Percentiles rank a stretch among this genome's conserved stretches.
Evolutionary conservation across 2,329 filamentous ascomycete genomes (phyloP).

Genomic region (Aspergillus clavatus): DNA sequence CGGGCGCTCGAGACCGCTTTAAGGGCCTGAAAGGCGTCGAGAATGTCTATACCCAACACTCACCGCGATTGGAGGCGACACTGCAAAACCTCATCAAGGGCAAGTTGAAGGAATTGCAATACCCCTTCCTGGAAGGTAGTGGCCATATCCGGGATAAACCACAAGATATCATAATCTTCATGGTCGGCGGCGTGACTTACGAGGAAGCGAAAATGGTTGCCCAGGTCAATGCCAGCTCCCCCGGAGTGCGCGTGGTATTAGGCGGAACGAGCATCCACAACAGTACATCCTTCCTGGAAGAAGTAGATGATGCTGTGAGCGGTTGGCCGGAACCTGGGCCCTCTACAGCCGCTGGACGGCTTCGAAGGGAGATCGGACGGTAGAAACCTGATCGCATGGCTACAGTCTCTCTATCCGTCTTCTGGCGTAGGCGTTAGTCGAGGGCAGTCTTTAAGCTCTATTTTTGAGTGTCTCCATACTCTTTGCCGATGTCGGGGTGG

Average conservation of each 20-base stretch:
- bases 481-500: neutral
- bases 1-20: conserved; percentile 78
- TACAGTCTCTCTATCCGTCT: conserved; percentile 1
- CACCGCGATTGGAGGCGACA: conserved; percentile 77
- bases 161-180: conserved; percentile 93
- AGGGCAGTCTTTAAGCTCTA: neutral
- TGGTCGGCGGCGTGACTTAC: conserved; percentile 88
- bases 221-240: conserved; percentile 86
- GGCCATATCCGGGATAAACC: conserved; percentile 88
- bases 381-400: conserved; percentile 22
- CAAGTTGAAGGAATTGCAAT: conserved; percentile 75
- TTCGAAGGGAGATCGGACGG: conserved; percentile 58
- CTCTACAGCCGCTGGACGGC: conserved; percentile 56
- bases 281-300: conserved; percentile 78
- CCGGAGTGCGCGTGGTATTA: conserved; percentile 81
- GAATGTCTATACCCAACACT: conserved; percentile 98
- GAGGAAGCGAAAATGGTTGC: conserved; percentile 96
- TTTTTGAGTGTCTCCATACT: neutral
- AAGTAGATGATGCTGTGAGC: conserved; percentile 82
- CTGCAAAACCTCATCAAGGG: conserved; percentile 93
- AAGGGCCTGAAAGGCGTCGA: conserved; percentile 96
- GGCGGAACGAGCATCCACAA: conserved; percentile 88
- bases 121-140: conserved; percentile 87
- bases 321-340: conserved; percentile 72
- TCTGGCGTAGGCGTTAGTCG: conserved; percentile 8